These are phyloP conservation scores for Cryptococcus sp. DNA, from an alignment of 1,284 basidiomycete species.

Conservation along the genomic window DNA sequence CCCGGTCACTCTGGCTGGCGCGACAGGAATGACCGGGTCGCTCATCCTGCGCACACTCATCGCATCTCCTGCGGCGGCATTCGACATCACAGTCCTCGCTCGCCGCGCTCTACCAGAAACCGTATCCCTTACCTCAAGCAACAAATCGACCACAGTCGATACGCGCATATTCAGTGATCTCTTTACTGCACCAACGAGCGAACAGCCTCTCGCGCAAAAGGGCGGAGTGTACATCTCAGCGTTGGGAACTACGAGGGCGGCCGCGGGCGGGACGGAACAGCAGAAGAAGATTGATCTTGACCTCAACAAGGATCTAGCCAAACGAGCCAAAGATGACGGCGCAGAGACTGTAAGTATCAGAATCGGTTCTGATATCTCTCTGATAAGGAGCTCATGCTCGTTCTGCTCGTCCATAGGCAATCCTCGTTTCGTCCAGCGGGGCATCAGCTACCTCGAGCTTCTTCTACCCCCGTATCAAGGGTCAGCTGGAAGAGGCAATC, in stretches of 20 bases:
- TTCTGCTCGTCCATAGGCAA: slow-evolving; percentile 19
- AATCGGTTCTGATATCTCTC: neutral
- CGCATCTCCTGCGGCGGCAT: slow-evolving; percentile 22
- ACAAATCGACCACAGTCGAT: slow-evolving; percentile 23
- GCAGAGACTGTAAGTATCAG: slow-evolving; percentile 36
- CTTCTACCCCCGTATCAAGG: slow-evolving; percentile 42
- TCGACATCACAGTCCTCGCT: slow-evolving; percentile 44
- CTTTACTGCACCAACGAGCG: slow-evolving; percentile 14
- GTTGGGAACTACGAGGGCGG: slow-evolving; percentile 46
- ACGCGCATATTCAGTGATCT: slow-evolving; percentile 35
- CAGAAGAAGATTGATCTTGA: slow-evolving; percentile 44
- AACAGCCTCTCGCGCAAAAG: slow-evolving; percentile 14
- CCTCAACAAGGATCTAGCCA: slow-evolving; percentile 44
- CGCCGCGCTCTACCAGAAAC: slow-evolving; percentile 29
- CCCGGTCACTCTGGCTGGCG: slow-evolving; percentile 44
- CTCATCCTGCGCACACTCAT: slow-evolving; percentile 35
- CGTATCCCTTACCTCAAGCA: slow-evolving; percentile 4
- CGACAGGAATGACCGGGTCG: slow-evolving; percentile 50
- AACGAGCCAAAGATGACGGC: slow-evolving; percentile 44
- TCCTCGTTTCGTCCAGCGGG: slow-evolving; percentile 40
- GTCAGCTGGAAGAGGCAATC: slow-evolving; percentile 41
- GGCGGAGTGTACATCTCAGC: slow-evolving; percentile 40
- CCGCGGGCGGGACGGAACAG: slow-evolving; percentile 38
- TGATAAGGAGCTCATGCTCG: slow-evolving; percentile 38
- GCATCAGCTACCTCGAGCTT: slow-evolving; percentile 23